A percentile compares a stretch with the other conserved stretches of the same genome.
phyloP scores from a whole-genome alignment of 2,329 filamentous ascomycete genomes.

The Acrocalymma vagum region DNA sequence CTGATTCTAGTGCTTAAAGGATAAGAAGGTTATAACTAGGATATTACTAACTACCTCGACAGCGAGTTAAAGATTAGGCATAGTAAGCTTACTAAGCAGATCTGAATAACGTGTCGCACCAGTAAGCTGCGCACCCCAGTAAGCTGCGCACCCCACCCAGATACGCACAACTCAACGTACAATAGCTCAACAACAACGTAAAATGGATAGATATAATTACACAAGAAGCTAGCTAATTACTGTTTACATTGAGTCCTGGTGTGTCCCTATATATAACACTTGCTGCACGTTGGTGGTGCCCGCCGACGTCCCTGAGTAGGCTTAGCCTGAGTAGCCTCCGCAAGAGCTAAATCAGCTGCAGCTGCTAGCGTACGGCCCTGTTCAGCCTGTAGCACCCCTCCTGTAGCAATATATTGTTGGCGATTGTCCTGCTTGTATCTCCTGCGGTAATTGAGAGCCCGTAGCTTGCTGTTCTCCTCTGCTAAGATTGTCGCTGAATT shows the following conservation, averaged over 20 bases:
- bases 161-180: slow-evolving; percentile 3
- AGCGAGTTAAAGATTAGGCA: slow-evolving; percentile 30
- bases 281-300: slow-evolving; percentile 12
- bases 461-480: slow-evolving; percentile 5
- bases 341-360: slow-evolving; percentile 5
- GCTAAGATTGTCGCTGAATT: neutral
- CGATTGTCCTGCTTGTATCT: slow-evolving; percentile 5
- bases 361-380: slow-evolving; percentile 2
- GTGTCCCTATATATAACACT: slow-evolving; percentile 11
- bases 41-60: slow-evolving; percentile 41
- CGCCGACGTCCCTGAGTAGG: slow-evolving; percentile 3
- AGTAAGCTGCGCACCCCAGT: no score
- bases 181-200: slow-evolving; percentile 8
- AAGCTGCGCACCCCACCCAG: no score
- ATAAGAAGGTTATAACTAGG: slow-evolving; percentile 45
- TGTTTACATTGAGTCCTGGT: slow-evolving; percentile 9
- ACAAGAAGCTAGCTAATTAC: slow-evolving; percentile 6
- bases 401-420: slow-evolving; percentile 11
- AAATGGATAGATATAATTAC: slow-evolving; percentile 2
- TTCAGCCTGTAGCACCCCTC: slow-evolving; percentile 8
- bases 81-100: slow-evolving; percentile 15
- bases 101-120: no score
- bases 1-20: slow-evolving; percentile 44
- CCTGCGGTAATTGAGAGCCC: slow-evolving; percentile 6
- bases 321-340: slow-evolving; percentile 4